Base-by-base conservation (phyloP, 2,329 filamentous ascomycete species). In the Exophiala sp. region DNA sequence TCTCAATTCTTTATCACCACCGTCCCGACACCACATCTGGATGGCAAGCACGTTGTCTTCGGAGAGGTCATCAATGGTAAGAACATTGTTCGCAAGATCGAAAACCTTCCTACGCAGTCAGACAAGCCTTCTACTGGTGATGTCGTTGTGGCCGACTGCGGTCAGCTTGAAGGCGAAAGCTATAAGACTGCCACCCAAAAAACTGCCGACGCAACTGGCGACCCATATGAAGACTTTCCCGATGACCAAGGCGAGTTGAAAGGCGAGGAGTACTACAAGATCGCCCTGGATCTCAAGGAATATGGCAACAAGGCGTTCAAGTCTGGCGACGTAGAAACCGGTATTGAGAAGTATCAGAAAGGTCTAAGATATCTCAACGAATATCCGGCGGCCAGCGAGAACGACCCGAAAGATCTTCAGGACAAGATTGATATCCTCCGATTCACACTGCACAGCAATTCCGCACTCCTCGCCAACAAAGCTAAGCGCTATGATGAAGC, bases 1-100 rank as follows among this genome's bases (percentile, higher is more conserved):
- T 95, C 89, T 47, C 94, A 99, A 69, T 99, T 99, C 82, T 99
- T 99, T 81, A 79, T 97, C 65, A 99, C 94, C 45, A 97, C 94
- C 12, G 89, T 96, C 29, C 80, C 86, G n/a, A 97, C 94, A 11
- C 91, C 91, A 44, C 94, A 97, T 71, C 83, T 97, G 36, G 91
- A 99, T 71, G 84, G 84, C 70, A 99, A 99, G 80, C 92, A 99
- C 75, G 94, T 97, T 43, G 91, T 99, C 20, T 99, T 96, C 65
- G 94, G 94, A 60, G 87, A 96, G 70, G 92, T 97, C 52, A 82
- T 96, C 67, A 88, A 86, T 57, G 94, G 94, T 67, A 97, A 96
- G 80, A 91, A 89, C 58, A 77, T 96, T 35, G 83, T 97, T 33
- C 87, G 94, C 61, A 85, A 91, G 71, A 85, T 97, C 66, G 94